Evolutionary conservation across 805 yeast species (phyloP).

Genomic region (Lachancea sp.): DNA sequence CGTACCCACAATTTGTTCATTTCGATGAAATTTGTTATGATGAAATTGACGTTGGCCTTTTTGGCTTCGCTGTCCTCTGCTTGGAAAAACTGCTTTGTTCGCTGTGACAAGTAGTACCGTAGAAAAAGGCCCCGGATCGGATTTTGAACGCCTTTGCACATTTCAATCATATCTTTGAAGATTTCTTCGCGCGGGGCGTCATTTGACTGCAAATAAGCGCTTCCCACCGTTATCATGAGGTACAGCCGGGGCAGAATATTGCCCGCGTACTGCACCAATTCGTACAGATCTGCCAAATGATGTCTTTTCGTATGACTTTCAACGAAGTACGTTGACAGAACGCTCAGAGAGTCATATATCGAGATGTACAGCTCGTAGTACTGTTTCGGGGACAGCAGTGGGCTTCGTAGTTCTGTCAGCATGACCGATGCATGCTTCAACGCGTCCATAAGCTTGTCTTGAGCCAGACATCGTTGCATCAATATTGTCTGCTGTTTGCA

Average conservation of each 20-base stretch:
- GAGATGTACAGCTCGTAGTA: conserved; percentile 87
- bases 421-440: conserved; percentile 79
- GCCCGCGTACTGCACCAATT: conserved; percentile 91
- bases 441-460: conserved; percentile 75
- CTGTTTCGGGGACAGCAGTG: conserved; percentile 72
- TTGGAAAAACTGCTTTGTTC: conserved; percentile 50
- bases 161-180: conserved; percentile 93
- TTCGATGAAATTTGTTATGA: conserved; percentile 83
- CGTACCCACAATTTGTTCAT: conserved; percentile 99
- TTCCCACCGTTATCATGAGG: conserved; percentile 91
- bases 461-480: conserved; percentile 70
- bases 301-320: conserved; percentile 65
- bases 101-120: conserved; percentile 81
- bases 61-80: conserved; percentile 13
- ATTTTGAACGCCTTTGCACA: conserved; percentile 95
- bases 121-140: conserved; percentile 89
- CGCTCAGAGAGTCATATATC: conserved; percentile 74
- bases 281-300: conserved; percentile 79
- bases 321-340: conserved; percentile 56
- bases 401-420: conserved; percentile 74
- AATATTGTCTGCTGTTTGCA: conserved; percentile 65
- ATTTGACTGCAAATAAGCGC: conserved; percentile 71
- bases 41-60: conserved; percentile 50
- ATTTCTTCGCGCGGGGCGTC: conserved; percentile 81
- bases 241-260: conserved; percentile 88